phyloP scores from a whole-genome alignment of 106 monocot genomes.

The Dactylorhiza incarnata region DNA sequence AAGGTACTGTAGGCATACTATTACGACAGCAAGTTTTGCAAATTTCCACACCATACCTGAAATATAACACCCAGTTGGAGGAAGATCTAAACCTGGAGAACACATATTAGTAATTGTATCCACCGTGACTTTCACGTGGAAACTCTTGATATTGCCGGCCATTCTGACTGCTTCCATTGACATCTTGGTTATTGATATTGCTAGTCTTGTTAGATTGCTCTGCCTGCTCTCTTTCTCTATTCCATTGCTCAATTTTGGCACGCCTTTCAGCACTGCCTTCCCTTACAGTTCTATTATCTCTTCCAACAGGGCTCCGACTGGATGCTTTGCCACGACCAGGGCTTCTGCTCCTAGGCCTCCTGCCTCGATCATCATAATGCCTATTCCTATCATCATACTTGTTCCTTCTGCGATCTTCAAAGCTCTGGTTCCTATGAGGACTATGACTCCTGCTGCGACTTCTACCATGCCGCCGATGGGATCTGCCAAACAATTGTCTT shows the following conservation, averaged over 20 bases:
- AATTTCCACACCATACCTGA: neutral
- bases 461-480: conserved; percentile 13
- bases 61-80: neutral
- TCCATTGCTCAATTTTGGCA: conserved; percentile 45
- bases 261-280: conserved; percentile 45
- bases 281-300: neutral
- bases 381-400: conserved; percentile 18
- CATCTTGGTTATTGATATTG: conserved; percentile 2
- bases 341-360: conserved; percentile 33
- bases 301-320: conserved; percentile 20
- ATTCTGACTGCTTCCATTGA: conserved; percentile 14
- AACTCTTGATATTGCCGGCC: conserved; percentile 7
- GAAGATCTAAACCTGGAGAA: neutral
- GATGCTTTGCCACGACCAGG: neutral
- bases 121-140: conserved; percentile 2
- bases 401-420: conserved; percentile 15
- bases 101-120: neutral
- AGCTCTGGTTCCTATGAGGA: neutral
- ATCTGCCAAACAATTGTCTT: conserved; percentile 24
- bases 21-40: conserved; percentile 5
- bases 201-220: conserved; percentile 8
- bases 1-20: conserved; percentile 33
- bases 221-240: conserved; percentile 22
- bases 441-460: conserved; percentile 31
- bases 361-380: conserved; percentile 16